These are phyloP conservation scores for Phaeosphaeriaceae sp. DNA, from an alignment of 2,329 filamentous ascomycete genomes.

Conservation along the genomic window DNA sequence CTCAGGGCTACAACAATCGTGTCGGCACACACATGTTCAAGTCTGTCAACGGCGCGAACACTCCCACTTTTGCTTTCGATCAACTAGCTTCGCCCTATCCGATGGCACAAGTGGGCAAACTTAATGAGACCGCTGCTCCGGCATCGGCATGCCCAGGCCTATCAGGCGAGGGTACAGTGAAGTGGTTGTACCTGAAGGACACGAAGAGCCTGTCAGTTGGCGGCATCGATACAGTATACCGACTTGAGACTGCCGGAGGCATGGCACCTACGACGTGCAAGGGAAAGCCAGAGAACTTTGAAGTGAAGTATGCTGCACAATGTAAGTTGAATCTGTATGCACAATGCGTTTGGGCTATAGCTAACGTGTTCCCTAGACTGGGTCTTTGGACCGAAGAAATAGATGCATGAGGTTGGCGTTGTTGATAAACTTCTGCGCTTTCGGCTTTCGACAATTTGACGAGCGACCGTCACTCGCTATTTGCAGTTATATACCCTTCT, in stretches of 20 bases:
- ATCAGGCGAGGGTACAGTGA: constrained; percentile 49
- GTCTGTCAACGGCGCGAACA: constrained; percentile 34
- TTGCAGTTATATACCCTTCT: neutral
- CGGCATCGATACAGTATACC: constrained; percentile 56
- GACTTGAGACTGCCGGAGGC: constrained; percentile 59
- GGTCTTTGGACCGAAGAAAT: constrained; percentile 50
- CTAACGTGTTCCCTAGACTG: constrained; percentile 43
- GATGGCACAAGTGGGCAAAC: constrained; percentile 56
- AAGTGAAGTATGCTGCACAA: constrained; percentile 55
- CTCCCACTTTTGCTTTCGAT: constrained; percentile 68
- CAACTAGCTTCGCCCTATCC: constrained; percentile 50
- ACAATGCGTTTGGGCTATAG: neutral
- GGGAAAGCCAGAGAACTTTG: constrained; percentile 38
- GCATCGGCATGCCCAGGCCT: constrained; percentile 45
- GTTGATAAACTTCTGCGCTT: constrained; percentile 16
- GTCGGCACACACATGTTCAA: constrained; percentile 75
- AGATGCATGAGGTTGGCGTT: constrained; percentile 15
- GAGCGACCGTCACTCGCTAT: neutral
- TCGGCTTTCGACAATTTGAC: neutral
- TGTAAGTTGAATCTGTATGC: constrained; percentile 20
- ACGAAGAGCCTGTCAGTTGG: constrained; percentile 46
- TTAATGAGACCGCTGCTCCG: constrained; percentile 62
- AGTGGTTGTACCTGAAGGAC: constrained; percentile 57
- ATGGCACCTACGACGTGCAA: constrained; percentile 51
- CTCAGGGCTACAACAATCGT: constrained; percentile 47